Evolutionary conservation across 176 grass and related monocot genomes (phyloP).

Genomic region (Phoenix dactylifera): DNA sequence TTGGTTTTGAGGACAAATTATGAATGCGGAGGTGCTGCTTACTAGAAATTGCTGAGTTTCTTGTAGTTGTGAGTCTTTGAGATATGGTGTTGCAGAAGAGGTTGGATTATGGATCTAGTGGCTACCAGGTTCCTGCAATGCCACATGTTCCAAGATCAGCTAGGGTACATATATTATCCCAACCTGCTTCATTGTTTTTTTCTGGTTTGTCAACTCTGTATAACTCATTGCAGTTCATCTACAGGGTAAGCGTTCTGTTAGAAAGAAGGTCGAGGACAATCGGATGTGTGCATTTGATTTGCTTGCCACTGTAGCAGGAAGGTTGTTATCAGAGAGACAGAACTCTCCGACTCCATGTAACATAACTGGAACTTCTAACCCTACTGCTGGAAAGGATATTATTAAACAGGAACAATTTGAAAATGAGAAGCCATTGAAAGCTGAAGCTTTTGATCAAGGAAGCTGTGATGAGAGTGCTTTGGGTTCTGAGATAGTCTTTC

Average conservation of each 20-base stretch:
- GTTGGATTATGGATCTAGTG: constrained; percentile 41
- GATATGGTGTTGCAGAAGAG: constrained; percentile 80
- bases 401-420: constrained; percentile 52
- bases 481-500: constrained; percentile 22
- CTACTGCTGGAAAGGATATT: constrained; percentile 22
- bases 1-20: background rate
- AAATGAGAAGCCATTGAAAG: constrained; percentile 46
- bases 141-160: constrained; percentile 66
- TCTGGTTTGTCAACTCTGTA: no score
- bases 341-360: constrained; percentile 16
- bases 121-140: constrained; percentile 42
- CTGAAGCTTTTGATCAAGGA: constrained; percentile 56
- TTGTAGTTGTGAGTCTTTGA: constrained; percentile 21
- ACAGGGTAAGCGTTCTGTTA: constrained; percentile 78
- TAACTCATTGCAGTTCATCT: constrained; percentile 14
- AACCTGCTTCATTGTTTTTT: no score
- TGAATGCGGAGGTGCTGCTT: constrained; percentile 8
- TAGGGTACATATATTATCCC: constrained; percentile 35
- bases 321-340: constrained; percentile 70
- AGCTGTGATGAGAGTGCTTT: constrained; percentile 67
- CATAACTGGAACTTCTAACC: background rate
- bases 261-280: constrained; percentile 63
- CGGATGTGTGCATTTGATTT: constrained; percentile 77
- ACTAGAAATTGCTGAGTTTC: constrained; percentile 22
- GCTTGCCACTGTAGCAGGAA: constrained; percentile 76